Conservation (phyloP, 2,329 filamentous ascomycete genomes). For the Ciborinia camelliae region DNA sequence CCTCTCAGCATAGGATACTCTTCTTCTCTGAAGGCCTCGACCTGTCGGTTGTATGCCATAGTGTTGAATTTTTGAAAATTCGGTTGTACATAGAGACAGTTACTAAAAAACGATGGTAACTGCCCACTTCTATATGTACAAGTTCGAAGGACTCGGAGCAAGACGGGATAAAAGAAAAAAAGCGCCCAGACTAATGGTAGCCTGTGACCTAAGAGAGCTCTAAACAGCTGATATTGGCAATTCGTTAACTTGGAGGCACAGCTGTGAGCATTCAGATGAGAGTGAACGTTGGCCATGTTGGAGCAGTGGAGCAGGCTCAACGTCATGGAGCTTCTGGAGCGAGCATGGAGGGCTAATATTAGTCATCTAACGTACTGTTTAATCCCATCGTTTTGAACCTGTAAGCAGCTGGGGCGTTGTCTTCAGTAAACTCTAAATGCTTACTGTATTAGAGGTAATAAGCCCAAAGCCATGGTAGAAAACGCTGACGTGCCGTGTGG, state of each 20-base stretch:
- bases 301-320: conserved; percentile 6
- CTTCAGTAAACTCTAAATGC: conserved; percentile 6
- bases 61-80: neutral
- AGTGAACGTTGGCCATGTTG: conserved; percentile 8
- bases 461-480: conserved; percentile 1
- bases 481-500: conserved; percentile 14
- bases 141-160: neutral
- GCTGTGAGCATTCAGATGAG: neutral
- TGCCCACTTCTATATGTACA: conserved; percentile 14
- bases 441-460: conserved; percentile 11
- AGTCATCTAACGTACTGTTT: conserved; percentile 11
- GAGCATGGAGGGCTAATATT: conserved; percentile 11
- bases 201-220: conserved; percentile 5
- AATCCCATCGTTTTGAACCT: conserved; percentile 10
- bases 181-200: conserved; percentile 19
- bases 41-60: conserved; percentile 51
- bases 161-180: conserved; percentile 8
- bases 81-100: neutral
- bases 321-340: neutral
- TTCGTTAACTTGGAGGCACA: conserved; percentile 1
- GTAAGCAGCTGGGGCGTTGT: conserved; percentile 15
- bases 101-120: neutral
- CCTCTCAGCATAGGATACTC: conserved; percentile 69
- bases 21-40: conserved; percentile 54
- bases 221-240: conserved; percentile 6